phyloP scores from a whole-genome alignment of 345 rosid species.

The Eucalyptus tenuipes region DNA sequence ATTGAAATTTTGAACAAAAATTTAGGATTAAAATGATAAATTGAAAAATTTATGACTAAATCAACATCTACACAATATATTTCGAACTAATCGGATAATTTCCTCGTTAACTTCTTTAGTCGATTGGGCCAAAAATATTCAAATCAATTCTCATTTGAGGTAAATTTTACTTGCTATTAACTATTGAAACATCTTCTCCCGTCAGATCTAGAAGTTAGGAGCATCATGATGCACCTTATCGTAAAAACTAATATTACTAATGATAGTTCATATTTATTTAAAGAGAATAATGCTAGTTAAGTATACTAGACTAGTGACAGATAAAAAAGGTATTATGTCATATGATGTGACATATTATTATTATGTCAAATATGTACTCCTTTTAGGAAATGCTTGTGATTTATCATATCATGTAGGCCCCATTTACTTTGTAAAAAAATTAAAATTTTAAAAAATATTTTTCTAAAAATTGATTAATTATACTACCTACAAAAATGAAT shows the following conservation, averaged over 20 bases:
- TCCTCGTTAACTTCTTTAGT: background rate
- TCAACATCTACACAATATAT: too few relatives aligned
- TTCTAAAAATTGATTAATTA: rapidly evolving
- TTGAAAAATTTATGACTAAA: too few relatives aligned
- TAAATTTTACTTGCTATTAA: background rate
- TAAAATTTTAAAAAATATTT: rapidly evolving
- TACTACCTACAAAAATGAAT: background rate
- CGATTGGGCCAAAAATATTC: rapidly evolving
- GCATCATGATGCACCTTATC: background rate
- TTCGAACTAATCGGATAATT: rapidly evolving
- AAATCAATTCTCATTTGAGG: background rate
- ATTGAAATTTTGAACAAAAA: background rate
- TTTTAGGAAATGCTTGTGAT: background rate
- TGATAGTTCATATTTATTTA: background rate
- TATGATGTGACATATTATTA: background rate
- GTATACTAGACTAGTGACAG: rapidly evolving
- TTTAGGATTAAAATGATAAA: too few relatives aligned
- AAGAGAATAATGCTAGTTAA: background rate
- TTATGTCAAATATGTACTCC: background rate
- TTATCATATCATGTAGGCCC: too few relatives aligned
- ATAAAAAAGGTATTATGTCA: background rate
- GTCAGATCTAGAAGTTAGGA: background rate
- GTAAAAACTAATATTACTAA: too few relatives aligned
- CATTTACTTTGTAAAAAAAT: background rate
- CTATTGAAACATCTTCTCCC: background rate